A percentile compares a stretch with the other conserved stretches of the same genome.
These are phyloP conservation scores for Graphiopsis chlorocephala DNA, from an alignment of 2,329 filamentous ascomycete species.

Conservation along the genomic window DNA sequence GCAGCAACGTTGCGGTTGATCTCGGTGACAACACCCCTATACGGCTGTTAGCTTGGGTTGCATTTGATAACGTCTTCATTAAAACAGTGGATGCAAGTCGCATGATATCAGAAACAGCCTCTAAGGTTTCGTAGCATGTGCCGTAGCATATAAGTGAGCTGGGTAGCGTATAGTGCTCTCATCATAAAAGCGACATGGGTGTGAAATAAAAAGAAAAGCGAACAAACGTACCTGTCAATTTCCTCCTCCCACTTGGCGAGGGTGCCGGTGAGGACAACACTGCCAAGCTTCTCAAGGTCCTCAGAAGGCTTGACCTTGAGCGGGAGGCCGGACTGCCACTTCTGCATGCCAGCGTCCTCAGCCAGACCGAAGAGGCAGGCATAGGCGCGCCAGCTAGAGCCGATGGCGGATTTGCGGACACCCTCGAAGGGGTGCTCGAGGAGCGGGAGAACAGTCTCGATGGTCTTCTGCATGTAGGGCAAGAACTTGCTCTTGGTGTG, in stretches of 20 bases:
- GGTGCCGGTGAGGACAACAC: constrained; percentile 80
- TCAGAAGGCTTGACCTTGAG: constrained; percentile 73
- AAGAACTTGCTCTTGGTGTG: constrained; percentile 78
- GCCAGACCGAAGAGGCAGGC: constrained; percentile 85
- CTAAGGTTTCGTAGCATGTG: constrained; percentile 36
- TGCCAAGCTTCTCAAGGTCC: constrained; percentile 79
- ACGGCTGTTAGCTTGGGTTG: constrained; percentile 41
- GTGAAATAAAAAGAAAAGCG: constrained; percentile 15
- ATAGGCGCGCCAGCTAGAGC: constrained; percentile 90
- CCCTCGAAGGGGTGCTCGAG: constrained; percentile 90
- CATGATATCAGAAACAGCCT: constrained; percentile 50
- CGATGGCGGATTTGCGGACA: constrained; percentile 85
- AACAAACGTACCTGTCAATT: constrained; percentile 76
- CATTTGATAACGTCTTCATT: neutral
- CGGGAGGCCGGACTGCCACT: constrained; percentile 87
- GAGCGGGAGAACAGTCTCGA: constrained; percentile 76
- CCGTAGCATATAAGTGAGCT: constrained; percentile 95
- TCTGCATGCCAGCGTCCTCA: constrained; percentile 71
- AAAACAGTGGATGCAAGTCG: constrained; percentile 12
- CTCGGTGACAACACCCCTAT: constrained; percentile 82
- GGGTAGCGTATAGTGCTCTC: constrained; percentile 85
- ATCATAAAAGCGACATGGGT: constrained; percentile 58
- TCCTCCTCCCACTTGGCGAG: constrained; percentile 85
- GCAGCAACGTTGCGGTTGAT: constrained; percentile 92
- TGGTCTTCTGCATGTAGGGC: constrained; percentile 83